phyloP scores from a whole-genome alignment of 2,329 filamentous ascomycete species.

The Trematosphaeria pertusa region DNA sequence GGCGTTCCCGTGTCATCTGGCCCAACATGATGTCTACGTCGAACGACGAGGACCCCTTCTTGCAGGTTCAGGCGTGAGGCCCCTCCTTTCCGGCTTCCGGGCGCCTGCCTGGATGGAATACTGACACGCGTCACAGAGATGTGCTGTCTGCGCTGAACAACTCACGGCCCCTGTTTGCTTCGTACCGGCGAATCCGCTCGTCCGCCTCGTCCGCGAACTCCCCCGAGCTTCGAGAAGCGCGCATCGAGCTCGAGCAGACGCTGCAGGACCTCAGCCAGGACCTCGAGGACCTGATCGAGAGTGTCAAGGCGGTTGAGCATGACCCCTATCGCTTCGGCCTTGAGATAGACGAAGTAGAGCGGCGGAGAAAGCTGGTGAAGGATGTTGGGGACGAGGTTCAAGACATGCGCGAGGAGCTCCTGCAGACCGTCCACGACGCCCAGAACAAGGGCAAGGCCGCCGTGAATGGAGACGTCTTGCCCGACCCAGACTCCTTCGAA shows the following conservation, averaged over 20 bases:
- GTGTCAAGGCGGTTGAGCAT: slow-evolving; percentile 84
- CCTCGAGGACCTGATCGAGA: slow-evolving; percentile 84
- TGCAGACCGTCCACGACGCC: slow-evolving; percentile 61
- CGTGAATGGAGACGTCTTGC: slow-evolving; percentile 60
- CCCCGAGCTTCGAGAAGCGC: slow-evolving; percentile 66
- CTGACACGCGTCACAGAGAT: slow-evolving; percentile 67
- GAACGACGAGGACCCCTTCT: slow-evolving; percentile 56
- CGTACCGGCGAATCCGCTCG: slow-evolving; percentile 93
- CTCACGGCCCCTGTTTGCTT: slow-evolving; percentile 87
- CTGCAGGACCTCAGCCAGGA: slow-evolving; percentile 79
- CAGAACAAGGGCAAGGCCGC: slow-evolving; percentile 46
- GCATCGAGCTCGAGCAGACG: slow-evolving; percentile 79
- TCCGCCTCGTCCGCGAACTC: slow-evolving; percentile 74
- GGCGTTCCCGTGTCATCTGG: slow-evolving; percentile 12
- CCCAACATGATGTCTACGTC: slow-evolving; percentile 46
- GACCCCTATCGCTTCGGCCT: slow-evolving; percentile 89
- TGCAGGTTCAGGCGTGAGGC: slow-evolving; percentile 57
- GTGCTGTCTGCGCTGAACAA: slow-evolving; percentile 82
- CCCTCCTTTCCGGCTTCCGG: slow-evolving; percentile 6
- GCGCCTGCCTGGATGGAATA: too few species aligned
- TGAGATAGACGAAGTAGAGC: slow-evolving; percentile 79
- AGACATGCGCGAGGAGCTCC: slow-evolving; percentile 84
- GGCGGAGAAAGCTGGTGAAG: slow-evolving; percentile 81
- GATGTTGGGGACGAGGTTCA: slow-evolving; percentile 90
- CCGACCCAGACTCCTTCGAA: slow-evolving; percentile 65